Percentiles rank a stretch among this genome's conserved stretches.
These are phyloP conservation scores for Delonix regia DNA, from an alignment of 306 rosid genomes.

Conservation along the genomic window DNA sequence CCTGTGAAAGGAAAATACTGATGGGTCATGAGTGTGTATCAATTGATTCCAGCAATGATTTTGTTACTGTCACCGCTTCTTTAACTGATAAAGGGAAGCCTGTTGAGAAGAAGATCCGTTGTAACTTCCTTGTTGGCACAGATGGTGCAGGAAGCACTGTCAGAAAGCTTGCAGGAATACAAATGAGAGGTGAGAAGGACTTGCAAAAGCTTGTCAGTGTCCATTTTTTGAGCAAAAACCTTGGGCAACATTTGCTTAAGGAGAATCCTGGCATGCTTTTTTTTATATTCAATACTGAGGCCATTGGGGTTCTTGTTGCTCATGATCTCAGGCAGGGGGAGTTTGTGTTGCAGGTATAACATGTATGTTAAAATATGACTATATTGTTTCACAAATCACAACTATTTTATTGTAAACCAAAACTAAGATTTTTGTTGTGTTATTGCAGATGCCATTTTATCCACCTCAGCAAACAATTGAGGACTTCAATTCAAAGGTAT, in stretches of 20 bases:
- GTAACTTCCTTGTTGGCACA: conserved; percentile 75
- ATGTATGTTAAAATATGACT: conserved; percentile 13
- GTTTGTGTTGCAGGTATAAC: conserved; percentile 88
- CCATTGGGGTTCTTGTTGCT: conserved; percentile 94
- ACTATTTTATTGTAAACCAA: conserved; percentile 34
- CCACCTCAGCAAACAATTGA: conserved; percentile 91
- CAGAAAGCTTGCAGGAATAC: conserved; percentile 75
- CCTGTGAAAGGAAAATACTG: conserved; percentile 58
- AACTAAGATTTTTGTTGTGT: conserved; percentile 33
- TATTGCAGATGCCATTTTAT: conserved; percentile 84
- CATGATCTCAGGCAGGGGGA: conserved; percentile 97
- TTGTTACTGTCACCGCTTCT: conserved; percentile 63
- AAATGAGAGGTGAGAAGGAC: conserved; percentile 84
- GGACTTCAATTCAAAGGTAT: conserved; percentile 77
- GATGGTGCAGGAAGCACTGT: conserved; percentile 94
- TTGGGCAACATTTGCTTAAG: conserved; percentile 82
- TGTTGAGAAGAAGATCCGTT: conserved; percentile 56
- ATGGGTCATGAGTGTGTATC: conserved; percentile 85
- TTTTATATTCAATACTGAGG: conserved; percentile 86
- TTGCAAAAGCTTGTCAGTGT: conserved; percentile 88
- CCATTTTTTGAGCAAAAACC: conserved; percentile 85
- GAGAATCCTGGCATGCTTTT: conserved; percentile 96
- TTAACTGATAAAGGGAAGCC: conserved; percentile 56
- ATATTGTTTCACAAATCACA: conserved; percentile 23
- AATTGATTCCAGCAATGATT: conserved; percentile 53